These are phyloP conservation scores for Lachnellula occidentalis DNA, from an alignment of 2,329 filamentous ascomycete species.

Conservation along the genomic window DNA sequence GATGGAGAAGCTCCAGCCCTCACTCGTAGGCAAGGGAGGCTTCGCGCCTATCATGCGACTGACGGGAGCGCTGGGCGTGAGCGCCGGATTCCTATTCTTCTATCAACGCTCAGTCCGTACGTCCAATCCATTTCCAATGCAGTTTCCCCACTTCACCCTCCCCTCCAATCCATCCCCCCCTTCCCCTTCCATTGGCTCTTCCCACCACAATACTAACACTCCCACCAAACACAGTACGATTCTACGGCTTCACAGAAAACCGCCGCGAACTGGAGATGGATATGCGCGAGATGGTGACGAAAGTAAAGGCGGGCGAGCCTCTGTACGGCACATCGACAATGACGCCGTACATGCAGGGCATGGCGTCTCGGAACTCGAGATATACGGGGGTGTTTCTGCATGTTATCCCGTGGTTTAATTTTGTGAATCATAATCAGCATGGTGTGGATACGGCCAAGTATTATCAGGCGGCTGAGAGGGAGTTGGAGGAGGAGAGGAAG, in stretches of 20 bases:
- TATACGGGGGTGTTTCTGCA: constrained; percentile 82
- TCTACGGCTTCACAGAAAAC: constrained; percentile 95
- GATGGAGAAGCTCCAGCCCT: constrained; percentile 82
- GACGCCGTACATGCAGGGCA: constrained; percentile 86
- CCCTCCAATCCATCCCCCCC: not conserved
- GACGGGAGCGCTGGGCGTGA: constrained; percentile 64
- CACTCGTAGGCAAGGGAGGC: constrained; percentile 74
- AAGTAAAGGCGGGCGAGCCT: constrained; percentile 86
- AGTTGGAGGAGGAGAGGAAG: constrained; percentile 65
- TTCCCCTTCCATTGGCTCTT: too few species aligned
- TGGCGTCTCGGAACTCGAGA: constrained; percentile 85
- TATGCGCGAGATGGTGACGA: constrained; percentile 96
- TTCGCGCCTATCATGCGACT: constrained; percentile 81
- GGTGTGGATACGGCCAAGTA: constrained; percentile 98
- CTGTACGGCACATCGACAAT: constrained; percentile 78
- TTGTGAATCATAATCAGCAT: constrained; percentile 91
- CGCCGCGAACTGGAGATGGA: constrained; percentile 88
- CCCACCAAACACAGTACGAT: constrained; percentile 59
- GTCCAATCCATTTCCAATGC: constrained; percentile 35
- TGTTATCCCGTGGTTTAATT: constrained; percentile 93
- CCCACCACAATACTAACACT: not conserved
- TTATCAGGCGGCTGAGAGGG: constrained; percentile 89
- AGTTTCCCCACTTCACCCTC: too few species aligned
- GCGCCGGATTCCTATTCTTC: constrained; percentile 72
- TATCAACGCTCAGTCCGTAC: constrained; percentile 81